phyloP scores from a whole-genome alignment of 768 basidiomycete genomes.

The Daedaleopsis sinensis region DNA sequence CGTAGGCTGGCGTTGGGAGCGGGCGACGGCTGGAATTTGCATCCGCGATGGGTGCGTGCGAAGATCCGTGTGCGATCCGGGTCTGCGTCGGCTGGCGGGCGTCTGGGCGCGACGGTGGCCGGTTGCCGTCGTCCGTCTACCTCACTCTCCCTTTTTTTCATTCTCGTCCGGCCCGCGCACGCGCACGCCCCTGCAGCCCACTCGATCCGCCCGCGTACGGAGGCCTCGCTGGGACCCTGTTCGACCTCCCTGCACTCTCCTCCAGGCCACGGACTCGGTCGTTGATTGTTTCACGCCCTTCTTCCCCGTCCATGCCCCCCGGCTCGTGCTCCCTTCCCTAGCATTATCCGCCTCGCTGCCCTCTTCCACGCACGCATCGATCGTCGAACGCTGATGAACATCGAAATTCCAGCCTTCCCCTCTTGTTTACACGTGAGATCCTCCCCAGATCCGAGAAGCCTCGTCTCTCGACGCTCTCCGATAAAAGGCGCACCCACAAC shows the following conservation, averaged over 20 bases:
- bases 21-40: slow-evolving; percentile 18
- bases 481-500: slow-evolving; percentile 23
- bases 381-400: slow-evolving; percentile 26
- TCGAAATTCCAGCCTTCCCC: slow-evolving; percentile 20
- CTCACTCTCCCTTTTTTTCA: background rate
- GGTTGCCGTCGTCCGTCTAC: too few relatives aligned
- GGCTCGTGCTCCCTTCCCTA: background rate
- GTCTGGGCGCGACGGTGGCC: too few relatives aligned
- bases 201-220: too few relatives aligned
- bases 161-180: background rate
- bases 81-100: background rate
- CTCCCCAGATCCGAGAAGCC: slow-evolving; percentile 19
- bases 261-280: background rate
- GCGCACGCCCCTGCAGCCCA: background rate
- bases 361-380: slow-evolving; percentile 21
- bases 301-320: background rate
- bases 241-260: background rate
- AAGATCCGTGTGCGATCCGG: slow-evolving; percentile 19
- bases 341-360: slow-evolving; percentile 16
- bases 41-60: slow-evolving; percentile 26
- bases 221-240: too few relatives aligned
- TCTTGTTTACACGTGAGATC: slow-evolving; percentile 26
- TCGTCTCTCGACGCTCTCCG: slow-evolving; percentile 11
- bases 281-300: background rate
- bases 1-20: too few relatives aligned